Evolutionary conservation across 2,329 filamentous ascomycete genomes (phyloP).

Genomic region (Sphaerulina musiva): DNA sequence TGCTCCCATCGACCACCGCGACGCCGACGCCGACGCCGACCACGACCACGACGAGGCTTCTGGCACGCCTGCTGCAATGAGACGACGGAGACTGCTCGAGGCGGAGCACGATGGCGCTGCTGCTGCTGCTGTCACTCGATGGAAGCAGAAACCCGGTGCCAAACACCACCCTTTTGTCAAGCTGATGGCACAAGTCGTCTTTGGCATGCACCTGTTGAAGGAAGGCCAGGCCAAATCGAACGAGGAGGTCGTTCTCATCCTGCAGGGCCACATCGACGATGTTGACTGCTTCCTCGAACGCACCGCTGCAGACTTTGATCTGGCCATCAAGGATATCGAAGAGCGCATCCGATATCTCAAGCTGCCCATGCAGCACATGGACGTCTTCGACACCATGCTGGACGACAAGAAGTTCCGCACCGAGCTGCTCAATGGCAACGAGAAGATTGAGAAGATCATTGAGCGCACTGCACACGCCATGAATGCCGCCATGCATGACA

Average conservation of each 20-base stretch:
- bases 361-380: constrained; percentile 73
- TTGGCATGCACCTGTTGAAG: constrained; percentile 82
- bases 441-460: constrained; percentile 84
- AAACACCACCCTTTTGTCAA: constrained; percentile 84
- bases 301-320: constrained; percentile 74
- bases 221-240: constrained; percentile 84
- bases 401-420: constrained; percentile 75
- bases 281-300: constrained; percentile 85
- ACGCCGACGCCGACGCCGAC: too few species aligned
- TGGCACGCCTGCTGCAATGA: constrained; percentile 49
- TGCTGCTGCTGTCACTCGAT: constrained; percentile 60
- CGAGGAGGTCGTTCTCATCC: constrained; percentile 76
- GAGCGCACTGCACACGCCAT: constrained; percentile 69
- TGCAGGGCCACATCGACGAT: constrained; percentile 89
- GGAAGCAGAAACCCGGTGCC: constrained; percentile 69
- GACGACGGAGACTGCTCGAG: constrained; percentile 62
- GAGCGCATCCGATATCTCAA: constrained; percentile 74
- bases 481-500: constrained; percentile 70
- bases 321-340: constrained; percentile 70
- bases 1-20: constrained; percentile 32
- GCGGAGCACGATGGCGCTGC: constrained; percentile 62
- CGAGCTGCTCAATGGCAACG: constrained; percentile 78
- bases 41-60: constrained; percentile 32
- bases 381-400: constrained; percentile 80
- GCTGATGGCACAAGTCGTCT: constrained; percentile 84